These are phyloP conservation scores for Paecilomyces sp. DNA, from an alignment of 2,329 filamentous ascomycete genomes.

Conservation along the genomic window DNA sequence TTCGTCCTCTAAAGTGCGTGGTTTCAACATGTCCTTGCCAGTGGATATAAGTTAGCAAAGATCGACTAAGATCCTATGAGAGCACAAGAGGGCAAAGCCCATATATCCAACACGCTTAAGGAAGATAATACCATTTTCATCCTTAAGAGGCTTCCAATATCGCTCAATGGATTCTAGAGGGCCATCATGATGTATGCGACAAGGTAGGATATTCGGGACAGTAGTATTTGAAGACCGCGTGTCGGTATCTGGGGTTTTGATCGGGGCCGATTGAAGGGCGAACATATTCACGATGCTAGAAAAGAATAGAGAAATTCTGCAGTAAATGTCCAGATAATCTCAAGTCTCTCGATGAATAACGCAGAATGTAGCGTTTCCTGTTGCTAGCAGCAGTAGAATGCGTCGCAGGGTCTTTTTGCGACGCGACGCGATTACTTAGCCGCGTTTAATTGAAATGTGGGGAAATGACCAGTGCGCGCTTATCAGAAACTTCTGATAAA, in stretches of 20 bases:
- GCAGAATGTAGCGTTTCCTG: not conserved
- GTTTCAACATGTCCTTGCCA: constrained; percentile 33
- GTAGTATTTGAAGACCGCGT: constrained; percentile 27
- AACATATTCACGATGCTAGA: constrained; percentile 20
- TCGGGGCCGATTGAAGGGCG: constrained; percentile 24
- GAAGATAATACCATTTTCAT: constrained; percentile 31
- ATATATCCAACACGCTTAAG: not conserved
- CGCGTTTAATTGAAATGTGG: not conserved
- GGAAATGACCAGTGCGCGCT: not conserved
- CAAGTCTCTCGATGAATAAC: not conserved
- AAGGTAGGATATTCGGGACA: constrained; percentile 69
- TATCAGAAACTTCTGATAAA: not conserved
- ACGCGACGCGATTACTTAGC: not conserved
- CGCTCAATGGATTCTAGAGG: constrained; percentile 55
- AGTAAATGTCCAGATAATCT: not conserved
- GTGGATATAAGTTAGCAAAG: not conserved
- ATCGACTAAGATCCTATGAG: not conserved
- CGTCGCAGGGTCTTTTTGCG: not conserved
- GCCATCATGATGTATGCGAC: constrained; percentile 71
- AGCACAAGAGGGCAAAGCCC: not conserved
- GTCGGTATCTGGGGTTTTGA: constrained; percentile 11
- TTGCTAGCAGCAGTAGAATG: not conserved
- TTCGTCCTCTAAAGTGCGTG: constrained; percentile 72
- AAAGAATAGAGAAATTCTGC: not conserved
- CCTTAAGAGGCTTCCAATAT: constrained; percentile 61